These are phyloP conservation scores for Aspergillus quadricinctus DNA, from an alignment of 2,329 filamentous ascomycete genomes.

Conservation along the genomic window DNA sequence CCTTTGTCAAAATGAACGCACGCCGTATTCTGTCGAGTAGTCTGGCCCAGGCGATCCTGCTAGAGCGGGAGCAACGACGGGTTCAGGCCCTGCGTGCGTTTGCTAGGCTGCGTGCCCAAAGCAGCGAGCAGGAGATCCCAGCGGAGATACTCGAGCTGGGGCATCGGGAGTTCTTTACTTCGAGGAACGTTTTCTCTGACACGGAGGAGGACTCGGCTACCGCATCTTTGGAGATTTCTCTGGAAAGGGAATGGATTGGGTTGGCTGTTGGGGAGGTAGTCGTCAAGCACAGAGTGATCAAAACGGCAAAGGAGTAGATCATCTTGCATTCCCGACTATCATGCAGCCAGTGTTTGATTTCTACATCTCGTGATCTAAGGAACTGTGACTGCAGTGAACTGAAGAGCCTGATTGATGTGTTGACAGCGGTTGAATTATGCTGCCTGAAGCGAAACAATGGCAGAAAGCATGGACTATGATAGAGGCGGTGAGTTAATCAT, in stretches of 20 bases:
- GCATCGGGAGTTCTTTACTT: constrained; percentile 17
- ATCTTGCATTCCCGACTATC: neutral
- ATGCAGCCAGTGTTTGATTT: neutral
- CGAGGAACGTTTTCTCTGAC: neutral
- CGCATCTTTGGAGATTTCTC: constrained; percentile 4
- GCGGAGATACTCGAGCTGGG: constrained; percentile 15
- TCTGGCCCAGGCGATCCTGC: constrained; percentile 19
- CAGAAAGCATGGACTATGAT: neutral
- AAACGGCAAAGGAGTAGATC: neutral
- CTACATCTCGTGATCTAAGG: neutral
- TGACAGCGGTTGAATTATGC: neutral
- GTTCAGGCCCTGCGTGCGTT: constrained; percentile 15
- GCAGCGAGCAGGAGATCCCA: constrained; percentile 1
- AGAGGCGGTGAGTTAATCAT: neutral
- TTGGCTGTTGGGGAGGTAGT: neutral
- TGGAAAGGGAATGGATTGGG: constrained; percentile 17
- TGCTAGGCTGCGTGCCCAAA: neutral
- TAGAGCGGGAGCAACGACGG: constrained; percentile 28
- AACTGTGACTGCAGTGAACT: no score
- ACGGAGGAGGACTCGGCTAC: neutral
- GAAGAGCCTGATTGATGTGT: no score
- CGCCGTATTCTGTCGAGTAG: constrained; percentile 10
- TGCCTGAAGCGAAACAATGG: neutral
- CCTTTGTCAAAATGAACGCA: constrained; percentile 16
- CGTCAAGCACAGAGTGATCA: neutral